These are phyloP conservation scores for Colletotrichum sp. DNA, from an alignment of 2,329 filamentous ascomycete species.

Conservation along the genomic window DNA sequence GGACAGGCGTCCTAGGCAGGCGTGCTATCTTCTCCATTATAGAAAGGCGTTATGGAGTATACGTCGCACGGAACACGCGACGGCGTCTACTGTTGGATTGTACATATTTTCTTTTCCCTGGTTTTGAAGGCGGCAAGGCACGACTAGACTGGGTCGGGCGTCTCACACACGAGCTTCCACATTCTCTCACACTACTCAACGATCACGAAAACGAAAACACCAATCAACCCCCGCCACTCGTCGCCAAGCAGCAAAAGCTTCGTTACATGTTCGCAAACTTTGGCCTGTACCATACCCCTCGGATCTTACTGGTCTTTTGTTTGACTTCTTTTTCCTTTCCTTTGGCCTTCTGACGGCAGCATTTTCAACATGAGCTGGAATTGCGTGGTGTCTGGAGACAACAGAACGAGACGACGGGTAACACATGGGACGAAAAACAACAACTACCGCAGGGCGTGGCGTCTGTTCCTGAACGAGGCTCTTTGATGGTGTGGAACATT, in stretches of 20 bases:
- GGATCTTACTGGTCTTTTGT: slow-evolving; percentile 21
- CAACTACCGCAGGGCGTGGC: neutral
- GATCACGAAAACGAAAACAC: slow-evolving; percentile 17
- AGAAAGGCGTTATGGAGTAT: slow-evolving; percentile 20
- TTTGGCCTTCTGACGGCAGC: slow-evolving; percentile 17
- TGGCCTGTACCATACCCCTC: slow-evolving; percentile 21
- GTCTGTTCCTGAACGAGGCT: neutral
- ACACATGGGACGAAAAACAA: neutral
- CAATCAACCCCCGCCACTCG: slow-evolving; percentile 11
- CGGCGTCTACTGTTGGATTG: slow-evolving; percentile 23
- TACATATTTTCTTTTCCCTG: slow-evolving; percentile 22
- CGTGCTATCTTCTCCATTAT: slow-evolving; percentile 21
- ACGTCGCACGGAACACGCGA: slow-evolving; percentile 10
- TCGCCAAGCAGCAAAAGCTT: slow-evolving; percentile 15
- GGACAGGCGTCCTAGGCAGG: slow-evolving; percentile 34
- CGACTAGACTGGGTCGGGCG: slow-evolving; percentile 22
- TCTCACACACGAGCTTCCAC: slow-evolving; percentile 4
- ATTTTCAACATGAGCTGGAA: slow-evolving; percentile 12
- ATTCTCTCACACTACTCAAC: neutral
- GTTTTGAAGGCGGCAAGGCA: slow-evolving; percentile 10
- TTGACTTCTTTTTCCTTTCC: slow-evolving; percentile 21
- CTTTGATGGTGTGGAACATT: neutral
- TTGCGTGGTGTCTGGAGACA: slow-evolving; percentile 10
- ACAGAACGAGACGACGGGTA: slow-evolving; percentile 13
- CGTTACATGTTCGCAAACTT: slow-evolving; percentile 22